These are phyloP conservation scores for Limnomonas spitsbergensis DNA, from an alignment of 139 green algal genomes.

Conservation along the genomic window DNA sequence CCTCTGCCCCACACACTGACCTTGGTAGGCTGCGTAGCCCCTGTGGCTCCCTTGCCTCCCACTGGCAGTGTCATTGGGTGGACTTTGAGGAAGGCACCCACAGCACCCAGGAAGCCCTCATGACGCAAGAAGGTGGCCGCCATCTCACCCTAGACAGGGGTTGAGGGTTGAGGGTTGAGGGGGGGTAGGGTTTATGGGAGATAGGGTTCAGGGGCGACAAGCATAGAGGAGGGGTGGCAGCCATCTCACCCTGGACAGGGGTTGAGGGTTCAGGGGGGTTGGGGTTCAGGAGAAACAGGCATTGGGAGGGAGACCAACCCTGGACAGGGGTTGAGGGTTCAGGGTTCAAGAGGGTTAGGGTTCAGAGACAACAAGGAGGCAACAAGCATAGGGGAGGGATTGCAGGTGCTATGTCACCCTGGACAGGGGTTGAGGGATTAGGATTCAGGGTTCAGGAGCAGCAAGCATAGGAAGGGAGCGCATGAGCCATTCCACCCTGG, in stretches of 20 bases:
- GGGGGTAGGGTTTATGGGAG: not conserved
- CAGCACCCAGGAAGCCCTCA: constrained; percentile 91
- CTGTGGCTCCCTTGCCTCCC: not conserved
- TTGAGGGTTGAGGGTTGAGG: not conserved
- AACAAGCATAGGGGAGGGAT: not conserved
- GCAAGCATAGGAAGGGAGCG: too few relatives aligned
- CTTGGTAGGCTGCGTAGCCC: constrained; percentile 18
- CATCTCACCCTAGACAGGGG: constrained; percentile 86
- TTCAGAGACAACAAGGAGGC: not conserved
- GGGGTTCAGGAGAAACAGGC: too few relatives aligned
- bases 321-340: too few relatives aligned
- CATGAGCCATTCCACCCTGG: too few relatives aligned
- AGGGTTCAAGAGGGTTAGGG: too few relatives aligned
- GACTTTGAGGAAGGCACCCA: constrained; percentile 94
- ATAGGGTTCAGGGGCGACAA: not conserved
- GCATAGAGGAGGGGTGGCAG: constrained; percentile 34
- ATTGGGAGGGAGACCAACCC: too few relatives aligned
- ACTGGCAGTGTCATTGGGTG: constrained; percentile 46
- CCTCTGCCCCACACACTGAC: not conserved
- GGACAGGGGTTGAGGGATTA: too few relatives aligned
- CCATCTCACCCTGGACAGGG: constrained; percentile 20
- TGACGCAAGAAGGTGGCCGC: constrained; percentile 95
- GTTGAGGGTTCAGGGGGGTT: too few relatives aligned
- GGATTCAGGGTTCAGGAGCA: too few relatives aligned
- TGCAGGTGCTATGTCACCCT: too few relatives aligned